phyloP scores from a whole-genome alignment of 495 filamentous ascomycete genomes.

The Penicillium paxilli region DNA sequence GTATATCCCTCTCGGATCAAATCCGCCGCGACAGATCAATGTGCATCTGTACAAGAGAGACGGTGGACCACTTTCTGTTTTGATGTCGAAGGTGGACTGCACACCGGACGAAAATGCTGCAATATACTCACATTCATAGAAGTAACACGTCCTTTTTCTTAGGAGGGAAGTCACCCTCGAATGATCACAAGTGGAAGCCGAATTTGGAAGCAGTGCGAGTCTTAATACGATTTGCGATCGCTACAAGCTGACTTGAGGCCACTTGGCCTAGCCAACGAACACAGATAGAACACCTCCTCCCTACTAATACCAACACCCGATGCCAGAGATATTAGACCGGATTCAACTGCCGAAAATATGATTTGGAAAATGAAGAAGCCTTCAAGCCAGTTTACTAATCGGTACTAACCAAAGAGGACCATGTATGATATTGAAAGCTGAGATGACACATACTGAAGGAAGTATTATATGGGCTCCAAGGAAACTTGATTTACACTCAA shows the following conservation, averaged over 20 bases:
- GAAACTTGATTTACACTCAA: background rate
- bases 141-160: background rate
- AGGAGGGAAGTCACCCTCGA: background rate
- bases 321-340: background rate
- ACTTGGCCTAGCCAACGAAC: background rate
- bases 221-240: background rate
- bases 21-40: too few species aligned
- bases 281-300: background rate
- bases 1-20: too few species aligned
- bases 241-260: background rate
- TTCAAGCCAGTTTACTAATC: background rate
- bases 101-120: background rate
- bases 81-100: background rate
- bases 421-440: background rate
- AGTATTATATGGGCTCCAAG: background rate
- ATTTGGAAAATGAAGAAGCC: background rate
- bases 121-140: background rate
- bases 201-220: background rate
- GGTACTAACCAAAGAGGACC: background rate
- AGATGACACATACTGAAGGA: background rate
- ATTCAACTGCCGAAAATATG: background rate
- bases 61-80: background rate
- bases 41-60: too few species aligned
- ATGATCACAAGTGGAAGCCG: background rate
- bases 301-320: background rate